Evolutionary conservation across 1,284 basidiomycete genomes (phyloP), one percentile per base, ranked within the genome.

Genomic region (Testicularia cyperi): DNA sequence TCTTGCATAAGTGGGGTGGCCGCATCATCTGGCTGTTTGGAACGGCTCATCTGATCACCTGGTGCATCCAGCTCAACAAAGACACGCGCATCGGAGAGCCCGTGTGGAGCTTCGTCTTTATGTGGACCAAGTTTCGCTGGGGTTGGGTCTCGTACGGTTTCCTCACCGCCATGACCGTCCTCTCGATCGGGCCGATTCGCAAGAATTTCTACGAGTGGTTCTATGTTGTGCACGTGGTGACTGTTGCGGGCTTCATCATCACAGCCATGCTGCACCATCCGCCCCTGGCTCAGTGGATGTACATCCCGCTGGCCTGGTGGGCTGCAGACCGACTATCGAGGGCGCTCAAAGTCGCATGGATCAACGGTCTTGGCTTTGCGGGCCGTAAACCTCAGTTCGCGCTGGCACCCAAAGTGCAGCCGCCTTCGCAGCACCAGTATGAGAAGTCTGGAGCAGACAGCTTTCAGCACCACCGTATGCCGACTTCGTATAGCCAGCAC

Each of bases 181-280:
- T 85, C 27, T 88, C 87, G 21, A 68, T 88, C 26, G 79, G 80
- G 6, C 82, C 84, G 4, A 75, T 92, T 36, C 82, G 90, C 25
- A 82, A 82, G 38, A 78, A 79, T 10, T 82, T 83, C 64, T 92
- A 90, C 77, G 88, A 90, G 74, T 72, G 79, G 18, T 92, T 92
- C 79, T 90, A 88, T 74, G 77, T 83, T 51, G 73, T 83, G 3
- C 89, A 92, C 70, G 72, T 90, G 38, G 69, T 86, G 38, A 74
- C 67, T 33, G 63, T 63, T 8, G 51, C 70, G 26, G 70, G 71
- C 23, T 73, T 73, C 65, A 62, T 77, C 62, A 61, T 74, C 33
- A 68, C 70, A 8, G 67, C 72, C 13, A 58, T 49, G 46, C 56
- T 68, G 2, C 72, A 72, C 3, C 81, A 83, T 2, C 78, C 81